phyloP scores from a whole-genome alignment of 352 stramenopile species.

The Globisporangium nodosum region DNA sequence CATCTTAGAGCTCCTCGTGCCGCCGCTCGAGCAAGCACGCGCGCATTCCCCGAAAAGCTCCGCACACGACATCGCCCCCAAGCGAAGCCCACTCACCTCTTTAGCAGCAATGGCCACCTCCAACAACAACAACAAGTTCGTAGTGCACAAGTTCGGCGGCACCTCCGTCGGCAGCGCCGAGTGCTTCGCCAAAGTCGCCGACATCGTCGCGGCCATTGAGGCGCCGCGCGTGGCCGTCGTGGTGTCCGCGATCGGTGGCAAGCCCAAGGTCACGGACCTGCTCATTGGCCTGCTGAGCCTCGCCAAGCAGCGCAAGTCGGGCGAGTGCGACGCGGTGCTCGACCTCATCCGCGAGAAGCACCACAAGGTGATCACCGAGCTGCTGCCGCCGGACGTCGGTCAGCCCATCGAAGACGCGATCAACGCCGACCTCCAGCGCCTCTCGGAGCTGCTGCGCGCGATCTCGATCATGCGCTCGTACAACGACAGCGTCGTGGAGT shows the following conservation, averaged over 20 bases:
- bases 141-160: conserved; percentile 98
- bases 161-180: conserved; percentile 92
- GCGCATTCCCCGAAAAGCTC: not conserved
- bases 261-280: conserved; percentile 95
- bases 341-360: conserved; percentile 78
- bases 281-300: conserved; percentile 88
- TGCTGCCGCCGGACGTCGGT: conserved; percentile 45
- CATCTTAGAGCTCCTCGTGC: not conserved
- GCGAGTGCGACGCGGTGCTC: conserved; percentile 67
- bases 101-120: conserved; percentile 1
- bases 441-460: conserved; percentile 76
- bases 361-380: conserved; percentile 51
- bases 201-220: conserved; percentile 54
- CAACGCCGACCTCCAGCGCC: conserved; percentile 50
- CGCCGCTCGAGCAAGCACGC: not conserved
- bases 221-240: conserved; percentile 75
- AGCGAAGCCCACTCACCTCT: not conserved
- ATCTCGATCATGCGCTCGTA: conserved; percentile 88
- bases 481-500: conserved; percentile 83
- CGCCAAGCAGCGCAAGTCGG: conserved; percentile 77
- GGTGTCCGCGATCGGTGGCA: conserved; percentile 94
- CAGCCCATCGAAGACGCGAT: conserved; percentile 57
- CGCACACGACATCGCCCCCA: not conserved
- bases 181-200: conserved; percentile 84
- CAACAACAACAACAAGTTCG: conserved; percentile 37